Evolutionary conservation across 2,329 filamentous ascomycete genomes (phyloP), one percentile per base, ranked within the genome.

Genomic region (Epichloe bromicola): DNA sequence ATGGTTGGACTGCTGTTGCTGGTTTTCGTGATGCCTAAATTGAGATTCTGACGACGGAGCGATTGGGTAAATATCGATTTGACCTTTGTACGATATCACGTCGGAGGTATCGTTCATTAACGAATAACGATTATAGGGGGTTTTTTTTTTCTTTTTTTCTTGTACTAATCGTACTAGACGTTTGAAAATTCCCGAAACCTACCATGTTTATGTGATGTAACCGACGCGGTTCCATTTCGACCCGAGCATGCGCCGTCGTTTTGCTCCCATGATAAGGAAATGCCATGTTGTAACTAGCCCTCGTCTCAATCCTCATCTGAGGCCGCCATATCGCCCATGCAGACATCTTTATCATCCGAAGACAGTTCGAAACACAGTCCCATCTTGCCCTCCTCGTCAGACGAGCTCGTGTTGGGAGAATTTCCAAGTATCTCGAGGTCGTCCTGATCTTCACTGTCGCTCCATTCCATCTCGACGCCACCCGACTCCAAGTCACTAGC

Each of bases 1-100:
- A 91, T 88, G 83, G 60, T 94, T n/a, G 69, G 80, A 26, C 78
- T 88, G 17, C 71, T 95, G 37, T 59, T 94, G 63, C 67, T 96
- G 56, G 90, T 96, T 12, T 91, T 91, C 71, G 76, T 91, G 48
- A 71, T 88, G 63, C 91, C 91, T 0, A 97, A 96, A 72, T 68
- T 96, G 64, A 77, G 91, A 61, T 93, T 95, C 62, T 95, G 61
- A 72, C 20, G 19, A 38, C 11, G 17, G 15, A 2, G 8, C 15
- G 26, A 19, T 14, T n/a, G 3, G 26, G 8, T 4, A n/a, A 33
- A n/a, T 2, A 41, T 23, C 30, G 19, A 26, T n/a, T n/a, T 26
- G 46, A 30, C 17, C n/a, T 20, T 10, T 43, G 26, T 30, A n/a
- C 41, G 14, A 42, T 46, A 37, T 40, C 46, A 41, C 34, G 41